Percentiles rank a stretch among this genome's conserved stretches.
phyloP scores from a whole-genome alignment of 2,329 filamentous ascomycete species.

The Amauroascus niger region DNA sequence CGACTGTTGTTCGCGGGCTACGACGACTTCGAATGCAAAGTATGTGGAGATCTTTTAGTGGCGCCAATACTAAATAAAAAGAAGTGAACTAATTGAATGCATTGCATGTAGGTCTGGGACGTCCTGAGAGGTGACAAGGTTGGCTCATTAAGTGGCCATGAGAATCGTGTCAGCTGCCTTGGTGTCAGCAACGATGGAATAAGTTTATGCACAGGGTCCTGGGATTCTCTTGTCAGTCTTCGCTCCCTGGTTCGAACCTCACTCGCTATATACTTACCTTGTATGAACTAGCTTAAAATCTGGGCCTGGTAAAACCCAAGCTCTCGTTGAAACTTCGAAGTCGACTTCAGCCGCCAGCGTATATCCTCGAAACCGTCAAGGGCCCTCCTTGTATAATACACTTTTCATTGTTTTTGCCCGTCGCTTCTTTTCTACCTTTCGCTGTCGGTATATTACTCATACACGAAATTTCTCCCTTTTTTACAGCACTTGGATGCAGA shows the following conservation, averaged over 20 bases:
- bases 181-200: conserved; percentile 98
- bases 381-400: conserved; percentile 8
- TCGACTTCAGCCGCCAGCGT: neutral
- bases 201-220: conserved; percentile 97
- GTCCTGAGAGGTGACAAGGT: conserved; percentile 93
- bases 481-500: conserved; percentile 3
- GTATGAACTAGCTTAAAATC: conserved; percentile 60
- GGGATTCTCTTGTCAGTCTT: conserved; percentile 87
- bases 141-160: conserved; percentile 89
- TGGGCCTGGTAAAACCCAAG: conserved; percentile 59
- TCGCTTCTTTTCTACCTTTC: neutral
- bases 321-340: neutral
- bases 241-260: neutral
- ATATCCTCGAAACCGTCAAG: conserved; percentile 8
- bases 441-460: neutral
- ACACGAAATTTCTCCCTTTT: neutral
- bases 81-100: conserved; percentile 23
- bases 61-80: neutral
- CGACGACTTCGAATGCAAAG: conserved; percentile 99
- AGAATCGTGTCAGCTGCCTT: conserved; percentile 97
- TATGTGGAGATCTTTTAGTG: conserved; percentile 37
- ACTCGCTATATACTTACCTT: conserved; percentile 5
- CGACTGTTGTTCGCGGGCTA: conserved; percentile 93
- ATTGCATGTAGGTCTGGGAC: conserved; percentile 86
- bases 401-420: neutral